phyloP scores from a whole-genome alignment of 371 early-diverging fungal species.

The Lichtheimia ramosa region DNA sequence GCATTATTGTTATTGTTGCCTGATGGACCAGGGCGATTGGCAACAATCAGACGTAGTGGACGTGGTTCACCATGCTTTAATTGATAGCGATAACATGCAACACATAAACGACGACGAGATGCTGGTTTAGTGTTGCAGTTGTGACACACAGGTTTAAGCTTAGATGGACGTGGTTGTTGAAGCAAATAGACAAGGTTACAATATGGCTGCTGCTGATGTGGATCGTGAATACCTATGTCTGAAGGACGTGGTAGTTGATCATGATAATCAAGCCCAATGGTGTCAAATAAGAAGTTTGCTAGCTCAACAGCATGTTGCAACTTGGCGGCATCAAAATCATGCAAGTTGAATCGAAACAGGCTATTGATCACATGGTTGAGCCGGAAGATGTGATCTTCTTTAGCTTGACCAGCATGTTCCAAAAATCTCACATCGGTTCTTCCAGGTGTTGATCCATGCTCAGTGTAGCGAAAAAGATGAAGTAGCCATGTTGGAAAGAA shows the following conservation, averaged over 20 bases:
- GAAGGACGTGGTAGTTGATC: slow-evolving; percentile 16
- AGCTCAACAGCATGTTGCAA: slow-evolving; percentile 32
- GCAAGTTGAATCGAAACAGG: slow-evolving; percentile 42
- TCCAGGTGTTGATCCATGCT: slow-evolving; percentile 36
- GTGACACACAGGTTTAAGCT: slow-evolving; percentile 34
- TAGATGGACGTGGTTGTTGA: slow-evolving; percentile 31
- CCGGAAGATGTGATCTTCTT: slow-evolving; percentile 46
- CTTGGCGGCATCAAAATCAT: slow-evolving; percentile 26
- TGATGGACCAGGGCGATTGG: slow-evolving; percentile 25
- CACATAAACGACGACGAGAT: slow-evolving; percentile 40
- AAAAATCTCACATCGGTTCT: slow-evolving; percentile 42
- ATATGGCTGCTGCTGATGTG: slow-evolving; percentile 28
- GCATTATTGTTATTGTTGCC: not conserved
- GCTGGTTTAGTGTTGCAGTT: slow-evolving; percentile 46
- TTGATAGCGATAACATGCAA: slow-evolving; percentile 48
- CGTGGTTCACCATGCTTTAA: slow-evolving; percentile 37
- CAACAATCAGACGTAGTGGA: slow-evolving; percentile 36
- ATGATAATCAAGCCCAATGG: slow-evolving; percentile 26
- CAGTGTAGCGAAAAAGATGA: slow-evolving; percentile 40
- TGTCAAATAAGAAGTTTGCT: slow-evolving; percentile 37
- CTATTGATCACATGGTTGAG: slow-evolving; percentile 47
- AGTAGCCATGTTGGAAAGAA: slow-evolving; percentile 50
- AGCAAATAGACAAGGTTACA: slow-evolving; percentile 23
- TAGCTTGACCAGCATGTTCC: slow-evolving; percentile 38
- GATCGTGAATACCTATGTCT: not conserved